Evolutionary conservation across 768 basidiomycete genomes (phyloP), one percentile per base, ranked within the genome.

Genomic region (Tricholoma sp.): DNA sequence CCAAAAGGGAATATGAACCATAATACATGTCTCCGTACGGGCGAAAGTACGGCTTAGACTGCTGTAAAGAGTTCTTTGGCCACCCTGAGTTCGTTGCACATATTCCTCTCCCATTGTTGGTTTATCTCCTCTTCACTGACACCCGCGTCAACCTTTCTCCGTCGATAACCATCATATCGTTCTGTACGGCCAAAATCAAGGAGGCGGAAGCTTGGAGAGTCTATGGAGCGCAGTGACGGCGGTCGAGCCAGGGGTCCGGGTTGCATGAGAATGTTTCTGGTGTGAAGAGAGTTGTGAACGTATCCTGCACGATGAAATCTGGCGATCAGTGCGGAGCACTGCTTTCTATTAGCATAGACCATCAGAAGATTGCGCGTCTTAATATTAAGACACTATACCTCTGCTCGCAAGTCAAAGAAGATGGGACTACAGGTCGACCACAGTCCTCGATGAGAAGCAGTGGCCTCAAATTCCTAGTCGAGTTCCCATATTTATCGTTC

Each of bases 161-260:
- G 3, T 12, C 10, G 19, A 45, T 45, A 21, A 10, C 21, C 21
- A 45, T 45, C 19, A 22, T 4, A 12, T 22, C 7, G 55, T n/a
- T 59, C 24, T 6, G 60, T 56, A 5, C 80, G 71, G 11, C 81
- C 81, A 37, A 81, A 80, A 61, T 83, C 81, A 54, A 83, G 80
- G 58, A 82, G 52, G 21, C 81, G 74, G 61, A 79, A 82, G 52
- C 71, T 73, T 8, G 74, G 73, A 1, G 57, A 39, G 6, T 56
- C 16, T 29, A 59, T 6, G 11, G 70, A 68, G 12, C 76, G 72
- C 50, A 59, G 27, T 11, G n/a, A 19, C 0, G 66, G 71, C 2
- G 69, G 67, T n/a, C 60, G 58, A 7, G 68, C 69, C 43, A 78
- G 69, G 21, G 75, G 76, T 2, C 79, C 79, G 0, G 62, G 63